phyloP scores from a whole-genome alignment of 2,329 filamentous ascomycete species.

The Conoideocrella luteorostrata region DNA sequence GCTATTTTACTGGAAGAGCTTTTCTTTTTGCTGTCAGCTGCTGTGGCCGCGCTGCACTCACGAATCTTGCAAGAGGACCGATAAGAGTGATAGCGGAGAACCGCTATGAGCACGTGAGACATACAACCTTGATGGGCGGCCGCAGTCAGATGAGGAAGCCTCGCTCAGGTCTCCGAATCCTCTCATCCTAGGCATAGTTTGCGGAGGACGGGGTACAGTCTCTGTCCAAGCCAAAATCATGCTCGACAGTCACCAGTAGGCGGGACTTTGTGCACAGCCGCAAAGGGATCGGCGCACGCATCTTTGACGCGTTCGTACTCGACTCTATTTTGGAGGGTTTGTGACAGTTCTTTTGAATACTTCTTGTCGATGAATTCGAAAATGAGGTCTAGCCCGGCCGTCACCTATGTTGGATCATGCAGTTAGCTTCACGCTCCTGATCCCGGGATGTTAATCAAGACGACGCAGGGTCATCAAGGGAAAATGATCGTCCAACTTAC shows the following conservation, averaged over 20 bases:
- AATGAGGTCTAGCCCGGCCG: conserved; percentile 13
- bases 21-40: too few relatives aligned
- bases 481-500: conserved; percentile 20
- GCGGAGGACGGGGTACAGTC: too few relatives aligned
- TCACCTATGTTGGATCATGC: conserved; percentile 5
- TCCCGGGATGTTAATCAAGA: not conserved
- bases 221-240: too few relatives aligned
- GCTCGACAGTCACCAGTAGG: conserved; percentile 8
- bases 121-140: too few relatives aligned
- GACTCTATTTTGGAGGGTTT: conserved; percentile 7
- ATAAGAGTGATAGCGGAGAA: too few relatives aligned
- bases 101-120: too few relatives aligned
- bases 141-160: too few relatives aligned
- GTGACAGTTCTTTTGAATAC: conserved; percentile 7
- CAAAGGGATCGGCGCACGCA: conserved; percentile 15
- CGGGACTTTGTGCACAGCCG: conserved; percentile 8
- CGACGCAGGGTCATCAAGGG: not conserved
- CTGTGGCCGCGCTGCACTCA: too few relatives aligned
- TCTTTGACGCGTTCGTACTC: conserved; percentile 12
- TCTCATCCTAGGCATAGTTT: too few relatives aligned
- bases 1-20: too few relatives aligned
- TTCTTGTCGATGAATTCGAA: conserved; percentile 13
- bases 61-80: too few relatives aligned
- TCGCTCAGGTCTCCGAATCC: too few relatives aligned
- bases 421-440: conserved; percentile 5